phyloP scores from a whole-genome alignment of 306 rosid genomes.

The Quercus suber region DNA sequence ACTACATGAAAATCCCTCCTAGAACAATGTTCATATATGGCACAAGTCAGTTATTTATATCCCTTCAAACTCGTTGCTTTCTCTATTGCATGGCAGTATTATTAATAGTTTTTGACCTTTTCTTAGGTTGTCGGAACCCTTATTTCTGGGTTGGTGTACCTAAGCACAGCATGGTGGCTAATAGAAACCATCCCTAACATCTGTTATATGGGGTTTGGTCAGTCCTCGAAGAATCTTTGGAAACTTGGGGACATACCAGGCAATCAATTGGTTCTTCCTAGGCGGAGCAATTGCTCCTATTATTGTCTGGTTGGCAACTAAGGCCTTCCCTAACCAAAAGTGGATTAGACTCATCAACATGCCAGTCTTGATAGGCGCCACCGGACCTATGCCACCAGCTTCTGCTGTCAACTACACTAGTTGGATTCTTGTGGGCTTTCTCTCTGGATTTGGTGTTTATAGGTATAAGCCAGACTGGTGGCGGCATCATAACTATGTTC shows the following conservation, averaged over 20 bases:
- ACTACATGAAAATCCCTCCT: background rate
- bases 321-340: slow-evolving; percentile 59
- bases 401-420: slow-evolving; percentile 74
- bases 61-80: background rate
- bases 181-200: slow-evolving; percentile 79
- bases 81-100: background rate
- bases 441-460: slow-evolving; percentile 67
- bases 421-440: slow-evolving; percentile 66
- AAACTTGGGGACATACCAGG: slow-evolving; percentile 47
- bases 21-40: background rate
- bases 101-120: background rate
- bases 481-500: slow-evolving; percentile 73
- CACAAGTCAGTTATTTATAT: background rate
- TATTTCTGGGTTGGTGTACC: slow-evolving; percentile 55
- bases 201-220: slow-evolving; percentile 86
- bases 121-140: slow-evolving; percentile 72
- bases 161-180: slow-evolving; percentile 90
- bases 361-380: slow-evolving; percentile 72
- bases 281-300: slow-evolving; percentile 72
- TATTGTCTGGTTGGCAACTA: slow-evolving; percentile 59
- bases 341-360: slow-evolving; percentile 83
- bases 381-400: slow-evolving; percentile 81
- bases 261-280: slow-evolving; percentile 77
- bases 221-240: slow-evolving; percentile 85
- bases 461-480: slow-evolving; percentile 72